Evolutionary conservation across 345 rosid species (phyloP).

Genomic region (sweet orange (Citrus sinensis)): DNA sequence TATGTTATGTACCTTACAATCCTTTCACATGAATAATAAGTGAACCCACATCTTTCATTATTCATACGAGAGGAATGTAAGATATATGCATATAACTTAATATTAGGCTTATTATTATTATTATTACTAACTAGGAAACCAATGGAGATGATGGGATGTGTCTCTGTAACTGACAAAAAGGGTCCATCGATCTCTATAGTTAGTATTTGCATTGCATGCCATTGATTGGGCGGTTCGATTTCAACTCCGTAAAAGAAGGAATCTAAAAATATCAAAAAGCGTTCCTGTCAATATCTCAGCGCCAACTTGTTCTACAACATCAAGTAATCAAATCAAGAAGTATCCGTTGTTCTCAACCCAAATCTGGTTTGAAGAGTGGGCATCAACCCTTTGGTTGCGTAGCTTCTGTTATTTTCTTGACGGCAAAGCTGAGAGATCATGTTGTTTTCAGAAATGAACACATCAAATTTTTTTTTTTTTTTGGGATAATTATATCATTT

Average conservation of each 20-base stretch:
- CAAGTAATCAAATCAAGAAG: not conserved
- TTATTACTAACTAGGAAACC: not conserved
- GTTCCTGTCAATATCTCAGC: not conserved
- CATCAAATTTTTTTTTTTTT: too few species aligned
- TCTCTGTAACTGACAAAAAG: not conserved
- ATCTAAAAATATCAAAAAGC: not conserved
- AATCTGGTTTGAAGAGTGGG: not conserved
- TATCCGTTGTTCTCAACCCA: not conserved
- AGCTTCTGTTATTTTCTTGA: not conserved
- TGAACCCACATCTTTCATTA: too few species aligned
- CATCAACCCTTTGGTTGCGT: not conserved
- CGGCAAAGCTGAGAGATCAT: too few species aligned
- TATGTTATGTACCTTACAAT: too few species aligned
- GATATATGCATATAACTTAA: too few species aligned
- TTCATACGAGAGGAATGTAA: too few species aligned
- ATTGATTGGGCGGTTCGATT: slow-evolving; percentile 7
- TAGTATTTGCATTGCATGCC: not conserved
- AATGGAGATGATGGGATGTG: not conserved
- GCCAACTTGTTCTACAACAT: not conserved
- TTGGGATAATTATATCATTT: too few species aligned
- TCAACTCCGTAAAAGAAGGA: slow-evolving; percentile 8
- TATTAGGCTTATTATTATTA: too few species aligned
- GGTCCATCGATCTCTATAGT: not conserved
- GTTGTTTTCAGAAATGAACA: too few species aligned
- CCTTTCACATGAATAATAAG: too few species aligned